phyloP scores from a whole-genome alignment of 345 rosid genomes.

The Acer negundo region DNA sequence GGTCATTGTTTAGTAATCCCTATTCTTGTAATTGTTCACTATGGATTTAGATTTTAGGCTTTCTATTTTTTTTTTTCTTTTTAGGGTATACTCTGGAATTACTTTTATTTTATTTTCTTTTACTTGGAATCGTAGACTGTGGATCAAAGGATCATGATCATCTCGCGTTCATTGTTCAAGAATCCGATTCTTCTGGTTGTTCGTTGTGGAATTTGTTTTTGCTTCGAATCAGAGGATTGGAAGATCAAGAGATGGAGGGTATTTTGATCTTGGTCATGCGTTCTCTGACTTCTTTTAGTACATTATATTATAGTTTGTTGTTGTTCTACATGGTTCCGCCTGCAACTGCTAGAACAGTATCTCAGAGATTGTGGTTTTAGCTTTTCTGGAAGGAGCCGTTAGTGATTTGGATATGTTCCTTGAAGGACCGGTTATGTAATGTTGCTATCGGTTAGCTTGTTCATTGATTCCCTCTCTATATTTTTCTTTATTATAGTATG shows the following conservation, averaged over 20 bases:
- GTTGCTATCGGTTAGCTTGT: not conserved
- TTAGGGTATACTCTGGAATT: too few species aligned
- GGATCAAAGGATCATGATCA: not conserved
- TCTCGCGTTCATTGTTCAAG: too few species aligned
- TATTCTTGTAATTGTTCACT: too few species aligned
- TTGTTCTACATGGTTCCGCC: not conserved
- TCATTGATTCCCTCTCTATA: slow-evolving; percentile 5
- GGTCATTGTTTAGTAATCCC: not conserved
- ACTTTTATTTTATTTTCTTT: too few species aligned
- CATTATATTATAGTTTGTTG: not conserved
- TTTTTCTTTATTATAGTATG: slow-evolving; percentile 9
- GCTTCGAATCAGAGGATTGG: slow-evolving; percentile 2
- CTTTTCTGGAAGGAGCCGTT: slow-evolving; percentile 3
- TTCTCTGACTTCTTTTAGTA: not conserved
- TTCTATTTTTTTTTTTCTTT: too few species aligned
- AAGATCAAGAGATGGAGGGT: not conserved
- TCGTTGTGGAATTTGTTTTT: not conserved
- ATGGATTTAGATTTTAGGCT: not conserved
- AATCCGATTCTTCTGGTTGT: not conserved
- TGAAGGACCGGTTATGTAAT: not conserved
- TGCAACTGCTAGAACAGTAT: too few species aligned
- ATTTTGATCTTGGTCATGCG: not conserved
- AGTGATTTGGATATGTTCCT: not conserved
- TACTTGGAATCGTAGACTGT: not conserved
- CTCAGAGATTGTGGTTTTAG: not conserved